A percentile compares a stretch with the other conserved stretches of the same genome.
phyloP scores from a whole-genome alignment of 2,329 filamentous ascomycete genomes.

The Phoma sp. region DNA sequence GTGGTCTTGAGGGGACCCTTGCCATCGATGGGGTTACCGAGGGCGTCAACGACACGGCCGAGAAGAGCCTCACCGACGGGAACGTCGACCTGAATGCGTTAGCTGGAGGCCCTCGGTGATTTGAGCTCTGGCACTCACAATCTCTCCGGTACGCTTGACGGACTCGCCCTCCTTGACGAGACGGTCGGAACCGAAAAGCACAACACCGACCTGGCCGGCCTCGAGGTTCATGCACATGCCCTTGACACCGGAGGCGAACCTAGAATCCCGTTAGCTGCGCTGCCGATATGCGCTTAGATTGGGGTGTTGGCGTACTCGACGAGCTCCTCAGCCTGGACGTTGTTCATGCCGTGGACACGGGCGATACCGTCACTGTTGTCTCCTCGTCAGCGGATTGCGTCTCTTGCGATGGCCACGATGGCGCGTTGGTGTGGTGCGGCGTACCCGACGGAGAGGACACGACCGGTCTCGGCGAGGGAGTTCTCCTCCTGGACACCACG shows the following conservation, averaged over 20 bases:
- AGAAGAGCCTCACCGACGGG: constrained; percentile 92
- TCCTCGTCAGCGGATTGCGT: constrained; percentile 41
- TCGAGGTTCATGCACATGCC: constrained; percentile 99
- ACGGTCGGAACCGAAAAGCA: constrained; percentile 99
- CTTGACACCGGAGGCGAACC: constrained; percentile 99
- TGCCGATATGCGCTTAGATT: constrained; percentile 13
- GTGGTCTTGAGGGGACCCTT: constrained; percentile 96
- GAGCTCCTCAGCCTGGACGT: constrained; percentile 99
- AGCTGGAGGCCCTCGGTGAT: constrained; percentile 12
- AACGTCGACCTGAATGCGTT: constrained; percentile 78
- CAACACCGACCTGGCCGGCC: constrained; percentile 99
- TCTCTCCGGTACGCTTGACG: constrained; percentile 99
- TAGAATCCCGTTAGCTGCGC: constrained; percentile 52
- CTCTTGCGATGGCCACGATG: constrained; percentile 34
- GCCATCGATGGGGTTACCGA: constrained; percentile 99
- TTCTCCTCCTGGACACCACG: constrained; percentile 98
- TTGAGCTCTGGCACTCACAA: constrained; percentile 68
- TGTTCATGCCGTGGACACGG: constrained; percentile 99
- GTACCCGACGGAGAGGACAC: constrained; percentile 98
- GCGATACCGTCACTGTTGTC: constrained; percentile 95
- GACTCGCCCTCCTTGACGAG: constrained; percentile 99
- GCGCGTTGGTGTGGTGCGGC: constrained; percentile 53
- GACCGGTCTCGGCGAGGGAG: constrained; percentile 95
- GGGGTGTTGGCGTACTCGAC: constrained; percentile 79
- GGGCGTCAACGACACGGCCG: constrained; percentile 97